phyloP scores from a whole-genome alignment of 495 filamentous ascomycete genomes.

The Tetracladium marchalianum region DNA sequence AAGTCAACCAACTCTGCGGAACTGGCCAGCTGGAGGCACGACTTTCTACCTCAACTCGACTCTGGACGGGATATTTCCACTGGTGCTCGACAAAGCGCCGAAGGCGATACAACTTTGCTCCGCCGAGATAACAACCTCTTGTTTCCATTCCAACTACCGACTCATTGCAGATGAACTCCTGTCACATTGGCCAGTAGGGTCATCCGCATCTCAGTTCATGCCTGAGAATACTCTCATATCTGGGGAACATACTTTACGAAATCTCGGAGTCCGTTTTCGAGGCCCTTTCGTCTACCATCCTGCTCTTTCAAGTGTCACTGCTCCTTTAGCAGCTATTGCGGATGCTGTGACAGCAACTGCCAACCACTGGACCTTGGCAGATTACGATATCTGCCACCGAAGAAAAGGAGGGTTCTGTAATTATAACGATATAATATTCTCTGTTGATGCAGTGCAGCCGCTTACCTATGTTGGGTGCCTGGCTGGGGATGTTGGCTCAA shows the following conservation, averaged over 20 bases:
- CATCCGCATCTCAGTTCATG: background rate
- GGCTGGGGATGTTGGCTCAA: background rate
- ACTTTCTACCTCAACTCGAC: slow-evolving; percentile 6
- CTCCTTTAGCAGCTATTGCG: background rate
- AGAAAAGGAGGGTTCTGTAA: background rate
- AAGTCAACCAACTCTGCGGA: background rate
- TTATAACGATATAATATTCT: slow-evolving; percentile 7
- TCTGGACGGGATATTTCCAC: slow-evolving; percentile 1
- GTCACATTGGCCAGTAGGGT: slow-evolving; percentile 1
- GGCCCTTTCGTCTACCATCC: slow-evolving; percentile 6
- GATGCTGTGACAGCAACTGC: slow-evolving; percentile 1
- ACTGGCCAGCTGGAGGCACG: slow-evolving; percentile 7
- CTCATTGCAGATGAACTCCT: slow-evolving; percentile 3
- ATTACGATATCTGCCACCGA: background rate
- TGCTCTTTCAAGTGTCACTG: slow-evolving; percentile 1
- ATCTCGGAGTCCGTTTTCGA: background rate
- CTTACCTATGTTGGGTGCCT: slow-evolving; percentile 4
- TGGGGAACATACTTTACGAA: background rate
- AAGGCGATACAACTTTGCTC: background rate
- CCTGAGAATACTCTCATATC: slow-evolving; percentile 4
- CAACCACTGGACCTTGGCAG: slow-evolving; percentile 5
- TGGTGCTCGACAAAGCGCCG: background rate
- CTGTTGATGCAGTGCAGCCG: slow-evolving; percentile 3
- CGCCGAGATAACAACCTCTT: background rate
- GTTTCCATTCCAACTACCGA: slow-evolving; percentile 5